phyloP scores from a whole-genome alignment of 176 grass and related monocot species.

The Saccharum officinarum region DNA sequence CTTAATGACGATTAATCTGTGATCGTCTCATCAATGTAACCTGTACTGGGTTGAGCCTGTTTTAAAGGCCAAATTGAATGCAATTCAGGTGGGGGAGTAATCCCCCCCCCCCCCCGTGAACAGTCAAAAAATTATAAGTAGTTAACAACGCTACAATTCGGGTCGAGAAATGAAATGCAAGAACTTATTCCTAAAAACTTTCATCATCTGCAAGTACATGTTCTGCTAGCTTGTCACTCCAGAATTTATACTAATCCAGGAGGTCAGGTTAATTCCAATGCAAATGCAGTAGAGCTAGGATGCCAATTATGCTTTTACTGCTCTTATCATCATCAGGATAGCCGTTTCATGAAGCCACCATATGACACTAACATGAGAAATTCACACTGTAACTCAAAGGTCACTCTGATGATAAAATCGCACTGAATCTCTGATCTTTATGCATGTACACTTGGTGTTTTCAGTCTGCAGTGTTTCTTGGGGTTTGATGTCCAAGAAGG shows the following conservation, averaged over 20 bases:
- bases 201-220: background rate
- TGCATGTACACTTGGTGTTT: background rate
- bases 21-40: no score
- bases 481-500: background rate
- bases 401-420: background rate
- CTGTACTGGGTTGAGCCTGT: no score
- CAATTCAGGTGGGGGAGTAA: no score
- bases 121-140: no score
- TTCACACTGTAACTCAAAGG: background rate
- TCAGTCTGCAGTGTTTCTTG: background rate
- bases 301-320: background rate
- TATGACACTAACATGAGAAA: background rate
- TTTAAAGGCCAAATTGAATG: no score
- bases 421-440: background rate
- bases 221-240: background rate
- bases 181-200: background rate
- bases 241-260: background rate
- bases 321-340: background rate
- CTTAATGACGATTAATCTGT: no score
- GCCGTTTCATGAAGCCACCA: conserved; percentile 2
- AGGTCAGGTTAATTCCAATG: background rate
- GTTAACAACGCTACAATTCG: no score
- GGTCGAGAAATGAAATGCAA: no score
- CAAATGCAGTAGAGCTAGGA: background rate
- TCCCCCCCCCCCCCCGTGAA: no score